These are phyloP conservation scores for Entrophospora sp. DNA, from an alignment of 192 early-diverging fungal genomes.

Conservation along the genomic window DNA sequence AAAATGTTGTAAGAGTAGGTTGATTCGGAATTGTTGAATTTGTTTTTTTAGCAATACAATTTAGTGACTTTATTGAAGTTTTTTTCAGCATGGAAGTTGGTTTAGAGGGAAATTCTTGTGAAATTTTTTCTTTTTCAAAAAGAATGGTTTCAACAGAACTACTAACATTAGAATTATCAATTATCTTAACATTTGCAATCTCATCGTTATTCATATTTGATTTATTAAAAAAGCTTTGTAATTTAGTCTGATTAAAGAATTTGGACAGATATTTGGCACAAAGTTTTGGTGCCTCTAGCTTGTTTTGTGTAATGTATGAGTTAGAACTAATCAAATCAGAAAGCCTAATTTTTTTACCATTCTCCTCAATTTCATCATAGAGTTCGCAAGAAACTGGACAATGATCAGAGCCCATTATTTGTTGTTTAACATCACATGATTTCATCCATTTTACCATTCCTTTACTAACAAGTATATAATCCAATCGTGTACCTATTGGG, in stretches of 20 bases:
- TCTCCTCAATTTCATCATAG: conserved; percentile 9
- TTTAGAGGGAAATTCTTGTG: too few species aligned
- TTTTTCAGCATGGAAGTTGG: too few species aligned
- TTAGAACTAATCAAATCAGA: too few species aligned
- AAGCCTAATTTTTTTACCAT: not conserved
- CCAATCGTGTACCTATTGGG: conserved; percentile 56
- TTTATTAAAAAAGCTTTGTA: conserved; percentile 38
- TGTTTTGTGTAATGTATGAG: not conserved
- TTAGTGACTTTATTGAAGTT: too few species aligned
- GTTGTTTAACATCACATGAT: conserved; percentile 45
- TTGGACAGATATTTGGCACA: conserved; percentile 52
- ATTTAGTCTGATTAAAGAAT: conserved; percentile 49
- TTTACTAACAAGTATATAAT: conserved; percentile 56
- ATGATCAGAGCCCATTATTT: conserved; percentile 71
- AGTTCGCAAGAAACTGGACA: conserved; percentile 56
- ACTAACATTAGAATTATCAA: too few species aligned
- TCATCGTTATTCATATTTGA: not conserved
- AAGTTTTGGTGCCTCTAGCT: conserved; percentile 25
- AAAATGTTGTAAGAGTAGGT: too few species aligned
- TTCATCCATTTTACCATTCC: conserved; percentile 50
- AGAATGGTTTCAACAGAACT: too few species aligned
- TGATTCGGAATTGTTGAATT: too few species aligned
- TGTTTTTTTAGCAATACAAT: too few species aligned
- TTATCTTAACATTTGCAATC: too few species aligned
- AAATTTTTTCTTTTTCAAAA: too few species aligned